These are phyloP conservation scores for Novymonas esmeraldas DNA, from an alignment of 208 protist species.

Conservation along the genomic window DNA sequence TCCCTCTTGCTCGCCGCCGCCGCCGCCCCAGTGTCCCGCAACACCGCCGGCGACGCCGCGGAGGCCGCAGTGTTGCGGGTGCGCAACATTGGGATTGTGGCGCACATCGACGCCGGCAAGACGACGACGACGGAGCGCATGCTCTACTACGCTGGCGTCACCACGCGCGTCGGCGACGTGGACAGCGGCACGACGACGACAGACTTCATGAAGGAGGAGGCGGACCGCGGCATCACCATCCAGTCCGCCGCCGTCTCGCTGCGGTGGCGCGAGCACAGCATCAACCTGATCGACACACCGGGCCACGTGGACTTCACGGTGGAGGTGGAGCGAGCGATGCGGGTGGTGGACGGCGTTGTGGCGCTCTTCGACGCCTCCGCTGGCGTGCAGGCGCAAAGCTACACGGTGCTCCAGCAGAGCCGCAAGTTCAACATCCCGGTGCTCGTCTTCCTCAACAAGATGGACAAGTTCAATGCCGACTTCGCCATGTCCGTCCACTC, in stretches of 20 bases:
- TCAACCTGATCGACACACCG: conserved; percentile 97
- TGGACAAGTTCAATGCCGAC: conserved; percentile 95
- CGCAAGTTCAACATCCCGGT: conserved; percentile 83
- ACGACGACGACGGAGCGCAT: conserved; percentile 96
- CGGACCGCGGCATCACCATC: conserved; percentile 97
- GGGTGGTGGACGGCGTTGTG: conserved; percentile 97
- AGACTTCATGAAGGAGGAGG: conserved; percentile 97
- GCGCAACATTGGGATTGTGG: conserved; percentile 96
- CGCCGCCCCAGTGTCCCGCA: background rate
- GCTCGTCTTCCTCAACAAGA: conserved; percentile 96
- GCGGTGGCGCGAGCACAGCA: conserved; percentile 76
- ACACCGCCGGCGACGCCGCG: background rate
- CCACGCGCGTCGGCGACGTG: conserved; percentile 91
- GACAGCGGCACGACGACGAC: conserved; percentile 96
- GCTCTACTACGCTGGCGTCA: conserved; percentile 92
- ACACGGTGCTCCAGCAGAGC: conserved; percentile 90
- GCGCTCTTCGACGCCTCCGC: conserved; percentile 96
- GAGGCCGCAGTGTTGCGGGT: conserved; percentile 32
- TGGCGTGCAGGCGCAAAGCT: conserved; percentile 94
- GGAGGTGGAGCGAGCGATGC: conserved; percentile 96
- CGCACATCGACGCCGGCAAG: conserved; percentile 97
- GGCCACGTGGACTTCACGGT: conserved; percentile 98
- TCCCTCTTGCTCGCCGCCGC: background rate
- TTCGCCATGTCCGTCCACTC: conserved; percentile 71
- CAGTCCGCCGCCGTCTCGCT: conserved; percentile 94